phyloP scores from a whole-genome alignment of 2,329 filamentous ascomycete genomes.

The Clarireedia sp. region DNA sequence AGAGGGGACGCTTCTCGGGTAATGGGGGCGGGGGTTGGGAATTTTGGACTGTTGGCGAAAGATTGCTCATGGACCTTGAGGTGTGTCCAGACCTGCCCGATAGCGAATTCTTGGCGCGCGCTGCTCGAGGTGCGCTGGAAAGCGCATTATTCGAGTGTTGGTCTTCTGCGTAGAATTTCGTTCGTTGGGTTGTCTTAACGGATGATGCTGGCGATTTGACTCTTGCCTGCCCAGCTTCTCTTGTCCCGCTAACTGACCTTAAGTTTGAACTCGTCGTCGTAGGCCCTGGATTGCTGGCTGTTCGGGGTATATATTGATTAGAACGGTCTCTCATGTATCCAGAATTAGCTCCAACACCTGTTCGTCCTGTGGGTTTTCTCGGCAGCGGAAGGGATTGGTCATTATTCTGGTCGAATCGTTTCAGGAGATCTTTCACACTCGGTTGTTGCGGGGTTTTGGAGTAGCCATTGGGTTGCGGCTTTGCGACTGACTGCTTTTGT shows the following conservation, averaged over 20 bases:
- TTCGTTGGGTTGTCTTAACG: constrained; percentile 33
- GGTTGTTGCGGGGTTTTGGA: constrained; percentile 29
- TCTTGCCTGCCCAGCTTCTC: constrained; percentile 15
- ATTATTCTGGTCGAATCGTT: constrained; percentile 63
- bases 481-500: constrained; percentile 17
- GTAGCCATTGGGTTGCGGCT: constrained; percentile 21
- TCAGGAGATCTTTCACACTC: constrained; percentile 76
- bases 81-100: constrained; percentile 30
- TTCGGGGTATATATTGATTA: constrained; percentile 23
- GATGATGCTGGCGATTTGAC: constrained; percentile 18
- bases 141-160: constrained; percentile 46
- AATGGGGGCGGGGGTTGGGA: constrained; percentile 21
- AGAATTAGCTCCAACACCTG: constrained; percentile 11
- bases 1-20: constrained; percentile 49
- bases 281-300: constrained; percentile 17
- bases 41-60: constrained; percentile 29
- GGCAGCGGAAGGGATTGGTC: constrained; percentile 32
- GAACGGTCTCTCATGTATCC: constrained; percentile 23
- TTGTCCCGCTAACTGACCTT: constrained; percentile 16
- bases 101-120: constrained; percentile 39
- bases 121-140: constrained; percentile 53
- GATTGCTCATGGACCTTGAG: constrained; percentile 39
- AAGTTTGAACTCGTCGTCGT: constrained; percentile 8
- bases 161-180: constrained; percentile 42
- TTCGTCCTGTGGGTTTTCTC: constrained; percentile 17